Evolutionary conservation across 2,329 filamentous ascomycete species (phyloP).

Genomic region (Alternaria arbusti): DNA sequence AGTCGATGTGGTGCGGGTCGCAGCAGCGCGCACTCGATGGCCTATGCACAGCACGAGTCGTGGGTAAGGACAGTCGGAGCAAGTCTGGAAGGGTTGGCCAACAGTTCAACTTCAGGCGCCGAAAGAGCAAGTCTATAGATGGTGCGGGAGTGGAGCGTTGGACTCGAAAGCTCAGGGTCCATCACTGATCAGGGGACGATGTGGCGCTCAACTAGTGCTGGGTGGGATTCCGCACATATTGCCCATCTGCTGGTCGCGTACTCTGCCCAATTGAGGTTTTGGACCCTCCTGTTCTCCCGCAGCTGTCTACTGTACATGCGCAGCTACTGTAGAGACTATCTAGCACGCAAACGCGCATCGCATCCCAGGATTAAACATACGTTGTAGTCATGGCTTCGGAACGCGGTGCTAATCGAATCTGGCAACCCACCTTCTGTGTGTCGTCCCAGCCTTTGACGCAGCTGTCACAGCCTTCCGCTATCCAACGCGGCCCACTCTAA

Average conservation of each 20-base stretch:
- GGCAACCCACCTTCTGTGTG: background rate
- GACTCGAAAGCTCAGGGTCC: constrained; percentile 16
- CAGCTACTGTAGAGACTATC: background rate
- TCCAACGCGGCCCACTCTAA: constrained; percentile 20
- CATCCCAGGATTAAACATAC: constrained; percentile 1
- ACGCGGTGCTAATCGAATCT: background rate
- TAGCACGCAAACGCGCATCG: background rate
- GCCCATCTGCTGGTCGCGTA: constrained; percentile 12
- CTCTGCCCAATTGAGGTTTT: constrained; percentile 10
- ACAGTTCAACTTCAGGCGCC: constrained; percentile 12
- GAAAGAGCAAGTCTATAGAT: constrained; percentile 8
- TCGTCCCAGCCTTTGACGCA: constrained; percentile 16
- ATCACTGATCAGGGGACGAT: constrained; percentile 13
- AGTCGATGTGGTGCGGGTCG: constrained; percentile 11
- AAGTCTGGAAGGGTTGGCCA: constrained; percentile 12
- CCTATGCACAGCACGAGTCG: constrained; percentile 15
- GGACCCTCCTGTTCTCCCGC: constrained; percentile 14
- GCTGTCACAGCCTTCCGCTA: constrained; percentile 21
- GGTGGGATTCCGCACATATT: constrained; percentile 13
- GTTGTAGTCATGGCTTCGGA: background rate
- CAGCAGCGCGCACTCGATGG: constrained; percentile 12
- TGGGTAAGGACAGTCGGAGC: constrained; percentile 12
- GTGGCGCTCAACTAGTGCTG: constrained; percentile 15
- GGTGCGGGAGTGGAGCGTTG: constrained; percentile 15
- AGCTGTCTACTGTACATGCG: constrained; percentile 7